Base-by-base conservation (phyloP, 2,329 filamentous ascomycete genomes). In the Pseudogymnoascus sp. region DNA sequence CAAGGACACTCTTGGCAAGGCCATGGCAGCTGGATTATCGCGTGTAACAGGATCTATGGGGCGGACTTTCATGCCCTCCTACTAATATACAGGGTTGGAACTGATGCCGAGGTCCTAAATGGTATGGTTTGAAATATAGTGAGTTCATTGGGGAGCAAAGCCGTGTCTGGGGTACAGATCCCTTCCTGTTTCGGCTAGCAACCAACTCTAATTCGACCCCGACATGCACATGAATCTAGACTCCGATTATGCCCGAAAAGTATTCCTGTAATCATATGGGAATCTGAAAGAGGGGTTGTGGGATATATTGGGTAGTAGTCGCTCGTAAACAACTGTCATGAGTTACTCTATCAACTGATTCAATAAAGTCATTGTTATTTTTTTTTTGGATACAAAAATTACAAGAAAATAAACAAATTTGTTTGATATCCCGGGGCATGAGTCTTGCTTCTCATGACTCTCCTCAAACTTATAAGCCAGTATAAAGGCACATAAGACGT, bases 1-100 rank as follows among this genome's bases (percentile, higher is more conserved):
- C 37, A 87, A 72, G 0, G 82, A 80, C 5, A 65, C 66, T 15
- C 71, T 70, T n/a, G 68, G 67, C n/a, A 66, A 64, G 63, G 70
- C 65, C 70, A 73, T 72, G n/a, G 38, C n/a, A n/a, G n/a, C 66
- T 44, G 11, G 23, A 56, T 56, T 33, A 10, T 56, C 33, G 50
- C 29, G 29, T 13, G 50, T 33, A 56, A 56, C 10, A 10, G 50
- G 17, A 56, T 33, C 29, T 35, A 56, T 56, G 29, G 46, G 50
- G 26, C 50, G 50, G 50, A 56, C 50, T 56, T 56, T 33, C 50
- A 56, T 56, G 26, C 50, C 50, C 50, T 56, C 50, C 50, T 19
- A 19, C 50, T 35, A 56, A 56, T 56, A 56, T 56, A 56, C 29
- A 21, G 50, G 50, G 29, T 56, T 21, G 29, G 10, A 33, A 6